Conservation (phyloP, 352 stramenopile species). For the Achlya hypogyna region DNA sequence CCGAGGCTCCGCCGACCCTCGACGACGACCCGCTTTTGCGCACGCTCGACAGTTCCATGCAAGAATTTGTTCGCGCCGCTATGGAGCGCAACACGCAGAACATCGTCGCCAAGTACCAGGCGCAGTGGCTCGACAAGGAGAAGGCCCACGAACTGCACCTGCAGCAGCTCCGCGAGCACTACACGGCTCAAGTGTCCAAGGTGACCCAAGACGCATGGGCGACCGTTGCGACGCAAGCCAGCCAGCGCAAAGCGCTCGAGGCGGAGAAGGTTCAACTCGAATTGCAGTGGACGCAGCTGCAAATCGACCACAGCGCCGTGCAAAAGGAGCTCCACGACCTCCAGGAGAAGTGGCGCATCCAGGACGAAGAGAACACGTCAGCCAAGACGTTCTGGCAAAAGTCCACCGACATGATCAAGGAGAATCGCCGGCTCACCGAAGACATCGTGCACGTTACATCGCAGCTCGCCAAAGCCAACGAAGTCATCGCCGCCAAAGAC, state of each 20-base stretch:
- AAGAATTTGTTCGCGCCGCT: conserved; percentile 18
- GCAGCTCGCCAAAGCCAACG: conserved; percentile 51
- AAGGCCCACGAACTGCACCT: conserved; percentile 12
- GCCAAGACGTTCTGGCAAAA: conserved; percentile 79
- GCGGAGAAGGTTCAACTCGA: conserved; percentile 50
- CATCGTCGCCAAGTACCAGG: conserved; percentile 20
- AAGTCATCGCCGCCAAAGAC: conserved; percentile 54
- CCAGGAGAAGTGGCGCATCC: conserved; percentile 55
- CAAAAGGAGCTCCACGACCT: conserved; percentile 60
- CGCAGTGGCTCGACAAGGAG: conserved; percentile 14
- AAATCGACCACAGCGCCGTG: conserved; percentile 55
- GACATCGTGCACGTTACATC: conserved; percentile 56
- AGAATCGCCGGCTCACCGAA: conserved; percentile 66
- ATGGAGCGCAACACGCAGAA: conserved; percentile 19
- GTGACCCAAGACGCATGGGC: conserved; percentile 10
- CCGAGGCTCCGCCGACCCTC: background rate
- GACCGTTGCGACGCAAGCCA: conserved; percentile 8
- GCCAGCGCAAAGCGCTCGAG: conserved; percentile 50
- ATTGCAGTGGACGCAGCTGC: conserved; percentile 59
- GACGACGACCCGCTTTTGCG: conserved; percentile 1
- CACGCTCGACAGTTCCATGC: conserved; percentile 14
- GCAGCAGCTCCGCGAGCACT: conserved; percentile 9
- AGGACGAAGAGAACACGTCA: conserved; percentile 65
- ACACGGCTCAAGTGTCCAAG: conserved; percentile 7
- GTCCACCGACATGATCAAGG: conserved; percentile 72